A percentile compares a stretch with the other conserved stretches of the same genome.
Evolutionary conservation across 495 filamentous ascomycete species (phyloP).

Genomic region (Penicillium herquei): DNA sequence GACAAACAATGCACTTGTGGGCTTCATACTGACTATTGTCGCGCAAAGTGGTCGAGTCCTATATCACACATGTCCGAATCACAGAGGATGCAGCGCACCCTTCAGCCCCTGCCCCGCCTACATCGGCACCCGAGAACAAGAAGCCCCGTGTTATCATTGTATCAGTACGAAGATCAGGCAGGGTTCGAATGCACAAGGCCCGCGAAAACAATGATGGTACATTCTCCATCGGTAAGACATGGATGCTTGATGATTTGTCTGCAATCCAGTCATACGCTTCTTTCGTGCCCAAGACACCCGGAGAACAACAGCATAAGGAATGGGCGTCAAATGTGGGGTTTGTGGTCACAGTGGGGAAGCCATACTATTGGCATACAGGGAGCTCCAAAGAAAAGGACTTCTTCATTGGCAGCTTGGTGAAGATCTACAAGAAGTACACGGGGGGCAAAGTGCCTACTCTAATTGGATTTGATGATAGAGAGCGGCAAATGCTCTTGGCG

Average conservation of each 20-base stretch:
- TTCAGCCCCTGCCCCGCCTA: constrained; percentile 79
- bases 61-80: constrained; percentile 94
- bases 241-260: constrained; percentile 85
- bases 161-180: constrained; percentile 84
- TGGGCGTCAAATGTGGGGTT: constrained; percentile 83
- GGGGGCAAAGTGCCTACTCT: constrained; percentile 78
- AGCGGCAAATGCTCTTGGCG: constrained; percentile 69
- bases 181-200: constrained; percentile 94
- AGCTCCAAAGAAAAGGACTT: constrained; percentile 95
- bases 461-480: constrained; percentile 75
- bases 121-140: constrained; percentile 66
- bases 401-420: constrained; percentile 91
- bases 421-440: constrained; percentile 95
- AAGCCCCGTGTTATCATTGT: constrained; percentile 90
- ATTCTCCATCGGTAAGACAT: constrained; percentile 98
- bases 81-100: constrained; percentile 81
- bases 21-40: constrained; percentile 14
- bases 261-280: constrained; percentile 75
- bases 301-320: constrained; percentile 66
- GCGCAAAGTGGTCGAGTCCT: constrained; percentile 76
- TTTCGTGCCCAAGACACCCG: constrained; percentile 45
- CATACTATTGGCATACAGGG: constrained; percentile 94
- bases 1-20: background rate
- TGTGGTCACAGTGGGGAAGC: constrained; percentile 83
- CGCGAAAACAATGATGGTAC: constrained; percentile 90